Percentiles rank a stretch among this genome's conserved stretches.
Conservation (phyloP, 1,284 basidiomycete genomes). For the Trichosporon sp. region DNA sequence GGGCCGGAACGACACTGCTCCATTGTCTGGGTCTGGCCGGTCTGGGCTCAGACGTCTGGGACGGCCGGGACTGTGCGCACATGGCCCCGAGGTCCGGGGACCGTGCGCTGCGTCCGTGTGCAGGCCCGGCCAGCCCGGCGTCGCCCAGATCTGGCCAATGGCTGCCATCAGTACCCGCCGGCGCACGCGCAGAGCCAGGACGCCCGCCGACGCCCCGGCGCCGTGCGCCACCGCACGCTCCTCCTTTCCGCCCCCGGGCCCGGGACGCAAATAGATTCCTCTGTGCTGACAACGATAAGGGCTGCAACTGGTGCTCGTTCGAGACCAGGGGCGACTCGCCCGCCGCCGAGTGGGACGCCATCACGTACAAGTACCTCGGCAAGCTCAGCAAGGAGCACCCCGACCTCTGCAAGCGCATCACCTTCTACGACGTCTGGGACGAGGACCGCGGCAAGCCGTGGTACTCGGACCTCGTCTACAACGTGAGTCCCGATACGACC, state of each 20-base stretch:
- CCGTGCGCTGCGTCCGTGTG: background rate
- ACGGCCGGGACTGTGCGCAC: background rate
- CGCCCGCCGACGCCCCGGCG: background rate
- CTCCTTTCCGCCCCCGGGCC: background rate
- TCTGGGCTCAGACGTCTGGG: no score
- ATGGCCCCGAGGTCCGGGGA: background rate
- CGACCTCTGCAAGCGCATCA: slow-evolving; percentile 50
- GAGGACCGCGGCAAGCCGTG: slow-evolving; percentile 49
- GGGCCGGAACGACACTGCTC: background rate
- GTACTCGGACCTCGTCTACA: slow-evolving; percentile 56
- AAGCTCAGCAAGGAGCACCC: slow-evolving; percentile 54
- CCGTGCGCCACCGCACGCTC: background rate
- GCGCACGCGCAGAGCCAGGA: background rate
- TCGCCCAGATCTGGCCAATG: background rate
- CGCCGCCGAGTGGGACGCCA: slow-evolving; percentile 51
- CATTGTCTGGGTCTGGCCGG: background rate
- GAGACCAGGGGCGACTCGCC: slow-evolving; percentile 35
- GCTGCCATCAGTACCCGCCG: background rate
- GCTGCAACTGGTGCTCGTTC: slow-evolving; percentile 65
- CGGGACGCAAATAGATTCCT: background rate
- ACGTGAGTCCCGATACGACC: no score
- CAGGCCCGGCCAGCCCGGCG: background rate
- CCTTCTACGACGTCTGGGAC: slow-evolving; percentile 51
- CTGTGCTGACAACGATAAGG: slow-evolving; percentile 46
- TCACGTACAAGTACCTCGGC: slow-evolving; percentile 51